Percentiles rank a stretch among this genome's conserved stretches.
Conservation (phyloP, 495 filamentous ascomycete genomes). For the Podospora pseudopauciseta region DNA sequence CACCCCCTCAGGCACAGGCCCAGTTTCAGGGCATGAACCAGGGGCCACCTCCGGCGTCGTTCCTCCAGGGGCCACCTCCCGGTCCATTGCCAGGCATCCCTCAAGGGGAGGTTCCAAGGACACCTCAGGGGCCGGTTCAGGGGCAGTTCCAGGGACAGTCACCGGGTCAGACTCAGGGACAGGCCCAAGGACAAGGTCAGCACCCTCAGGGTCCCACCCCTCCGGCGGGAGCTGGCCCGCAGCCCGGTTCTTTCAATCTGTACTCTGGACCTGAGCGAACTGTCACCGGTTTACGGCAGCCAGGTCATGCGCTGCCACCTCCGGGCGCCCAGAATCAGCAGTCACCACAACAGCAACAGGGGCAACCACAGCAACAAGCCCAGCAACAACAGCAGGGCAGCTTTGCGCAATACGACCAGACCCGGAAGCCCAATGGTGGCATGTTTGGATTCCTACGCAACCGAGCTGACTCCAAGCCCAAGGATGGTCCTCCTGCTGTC, state of each 20-base stretch:
- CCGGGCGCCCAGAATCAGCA: neutral
- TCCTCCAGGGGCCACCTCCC: constrained; percentile 8
- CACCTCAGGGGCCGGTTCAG: constrained; percentile 6
- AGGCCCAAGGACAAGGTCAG: neutral
- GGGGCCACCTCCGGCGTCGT: constrained; percentile 4
- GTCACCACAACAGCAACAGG: neutral
- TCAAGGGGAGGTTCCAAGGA: constrained; percentile 16
- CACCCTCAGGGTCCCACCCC: constrained; percentile 1
- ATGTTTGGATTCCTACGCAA: constrained; percentile 33
- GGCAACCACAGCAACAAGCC: neutral
- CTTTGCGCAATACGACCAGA: constrained; percentile 13
- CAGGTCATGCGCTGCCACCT: constrained; percentile 10
- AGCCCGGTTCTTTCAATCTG: constrained; percentile 2
- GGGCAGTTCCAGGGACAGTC: constrained; percentile 8
- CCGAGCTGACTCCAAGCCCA: constrained; percentile 8
- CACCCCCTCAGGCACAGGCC: constrained; percentile 12
- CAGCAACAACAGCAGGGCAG: constrained; percentile 10
- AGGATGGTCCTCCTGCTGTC: constrained; percentile 4
- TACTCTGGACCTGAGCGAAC: constrained; percentile 8
- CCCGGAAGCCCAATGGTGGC: constrained; percentile 24
- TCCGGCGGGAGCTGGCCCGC: neutral
- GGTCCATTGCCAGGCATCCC: constrained; percentile 1
- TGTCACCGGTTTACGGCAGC: constrained; percentile 14
- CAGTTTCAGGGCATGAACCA: constrained; percentile 16
- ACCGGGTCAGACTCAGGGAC: constrained; percentile 2